Evolutionary conservation across 2,329 filamentous ascomycete species (phyloP).

Genomic region (Xylaria sp.): DNA sequence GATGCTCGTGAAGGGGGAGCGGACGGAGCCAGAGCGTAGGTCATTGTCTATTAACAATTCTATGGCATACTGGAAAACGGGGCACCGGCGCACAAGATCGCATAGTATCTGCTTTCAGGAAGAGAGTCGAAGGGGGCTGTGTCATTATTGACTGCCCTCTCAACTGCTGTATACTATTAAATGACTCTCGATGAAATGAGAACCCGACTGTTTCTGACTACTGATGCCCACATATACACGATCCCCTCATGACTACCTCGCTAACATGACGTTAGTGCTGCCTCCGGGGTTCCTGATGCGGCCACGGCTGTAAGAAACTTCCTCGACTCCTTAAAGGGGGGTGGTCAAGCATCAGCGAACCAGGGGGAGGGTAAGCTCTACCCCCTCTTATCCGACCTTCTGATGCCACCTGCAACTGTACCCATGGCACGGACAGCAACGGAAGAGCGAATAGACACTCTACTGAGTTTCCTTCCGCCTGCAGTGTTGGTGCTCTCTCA

Average conservation of each 20-base stretch:
- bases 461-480: slow-evolving; percentile 80
- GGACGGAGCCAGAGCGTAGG: slow-evolving; percentile 99
- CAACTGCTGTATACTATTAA: slow-evolving; percentile 38
- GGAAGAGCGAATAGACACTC: slow-evolving; percentile 71
- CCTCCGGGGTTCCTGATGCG: slow-evolving; percentile 68
- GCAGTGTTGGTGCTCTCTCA: slow-evolving; percentile 78
- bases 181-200: slow-evolving; percentile 38
- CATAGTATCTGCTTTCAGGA: slow-evolving; percentile 25
- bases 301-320: slow-evolving; percentile 85
- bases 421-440: slow-evolving; percentile 72
- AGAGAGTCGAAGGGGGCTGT: slow-evolving; percentile 20
- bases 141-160: slow-evolving; percentile 13
- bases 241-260: slow-evolving; percentile 32
- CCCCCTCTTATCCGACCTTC: slow-evolving; percentile 84
- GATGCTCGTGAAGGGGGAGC: slow-evolving; percentile 89
- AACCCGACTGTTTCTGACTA: slow-evolving; percentile 22
- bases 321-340: slow-evolving; percentile 76
- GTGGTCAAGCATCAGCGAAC: slow-evolving; percentile 48
- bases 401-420: slow-evolving; percentile 78
- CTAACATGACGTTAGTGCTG: slow-evolving; percentile 62
- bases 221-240: slow-evolving; percentile 19
- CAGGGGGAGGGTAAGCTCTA: slow-evolving; percentile 67
- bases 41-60: slow-evolving; percentile 52
- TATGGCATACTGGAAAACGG: slow-evolving; percentile 36
- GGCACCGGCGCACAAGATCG: slow-evolving; percentile 25